These are phyloP conservation scores for Sphagnum tenellum DNA, from an alignment of 225 moss, liverwort and hornwort genomes.

Conservation along the genomic window DNA sequence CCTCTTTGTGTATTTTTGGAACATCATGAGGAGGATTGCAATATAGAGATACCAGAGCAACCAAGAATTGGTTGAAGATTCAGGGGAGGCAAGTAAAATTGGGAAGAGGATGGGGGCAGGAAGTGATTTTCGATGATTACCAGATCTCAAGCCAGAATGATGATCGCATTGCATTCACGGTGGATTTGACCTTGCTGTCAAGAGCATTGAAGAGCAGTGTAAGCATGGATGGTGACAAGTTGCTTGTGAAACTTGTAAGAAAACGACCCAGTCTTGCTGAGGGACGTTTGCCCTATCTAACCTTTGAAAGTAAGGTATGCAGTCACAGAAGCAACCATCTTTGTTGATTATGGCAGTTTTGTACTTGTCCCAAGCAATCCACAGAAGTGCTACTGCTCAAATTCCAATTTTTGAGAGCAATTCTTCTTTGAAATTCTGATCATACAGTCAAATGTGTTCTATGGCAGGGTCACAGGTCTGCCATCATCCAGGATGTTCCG, in stretches of 20 bases:
- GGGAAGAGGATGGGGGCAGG: slow-evolving; percentile 30
- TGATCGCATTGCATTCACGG: slow-evolving; percentile 81
- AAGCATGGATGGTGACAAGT: slow-evolving; percentile 86
- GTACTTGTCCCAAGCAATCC: background rate
- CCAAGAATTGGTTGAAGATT: too few species aligned
- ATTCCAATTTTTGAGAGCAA: background rate
- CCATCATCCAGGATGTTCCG: slow-evolving; percentile 92
- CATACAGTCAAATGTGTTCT: too few species aligned
- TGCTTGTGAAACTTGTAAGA: slow-evolving; percentile 86
- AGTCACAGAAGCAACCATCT: background rate
- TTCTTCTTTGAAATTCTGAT: background rate
- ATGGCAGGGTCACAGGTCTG: slow-evolving; percentile 81
- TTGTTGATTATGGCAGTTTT: background rate
- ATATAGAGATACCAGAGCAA: too few species aligned
- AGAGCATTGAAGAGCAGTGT: slow-evolving; percentile 91
- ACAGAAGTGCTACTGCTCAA: background rate
- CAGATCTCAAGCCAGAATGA: slow-evolving; percentile 77
- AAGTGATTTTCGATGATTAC: slow-evolving; percentile 81
- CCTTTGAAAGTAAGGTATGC: slow-evolving; percentile 92
- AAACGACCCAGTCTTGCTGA: slow-evolving; percentile 77
- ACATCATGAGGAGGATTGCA: too few species aligned
- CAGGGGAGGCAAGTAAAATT: background rate
- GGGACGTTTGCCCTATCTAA: slow-evolving; percentile 81
- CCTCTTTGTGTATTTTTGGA: too few species aligned
- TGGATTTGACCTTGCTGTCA: slow-evolving; percentile 76